Evolutionary conservation across 1,139 yeast genomes (phyloP).

Genomic region (Scheffersomyces segobiensis): DNA sequence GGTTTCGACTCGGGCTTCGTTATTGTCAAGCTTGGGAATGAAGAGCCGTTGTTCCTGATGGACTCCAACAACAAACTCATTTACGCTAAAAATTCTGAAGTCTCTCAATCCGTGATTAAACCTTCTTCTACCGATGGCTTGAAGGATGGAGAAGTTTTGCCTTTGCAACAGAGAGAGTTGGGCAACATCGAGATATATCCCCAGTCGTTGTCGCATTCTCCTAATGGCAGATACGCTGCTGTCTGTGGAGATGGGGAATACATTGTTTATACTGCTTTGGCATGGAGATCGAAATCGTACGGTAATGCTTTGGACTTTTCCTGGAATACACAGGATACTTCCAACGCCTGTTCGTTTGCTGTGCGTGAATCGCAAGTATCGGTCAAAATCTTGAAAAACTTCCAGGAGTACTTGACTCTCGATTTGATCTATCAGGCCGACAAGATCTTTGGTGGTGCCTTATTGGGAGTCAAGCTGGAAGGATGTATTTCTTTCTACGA

Average conservation of each 20-base stretch:
- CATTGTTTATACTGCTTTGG: slow-evolving; percentile 92
- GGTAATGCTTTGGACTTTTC: slow-evolving; percentile 90
- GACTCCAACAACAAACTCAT: slow-evolving; percentile 89
- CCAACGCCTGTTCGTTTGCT: slow-evolving; percentile 76
- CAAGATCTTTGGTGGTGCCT: slow-evolving; percentile 81
- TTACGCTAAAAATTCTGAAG: slow-evolving; percentile 90
- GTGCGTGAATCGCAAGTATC: slow-evolving; percentile 68
- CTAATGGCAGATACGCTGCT: slow-evolving; percentile 95
- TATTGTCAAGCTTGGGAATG: slow-evolving; percentile 85
- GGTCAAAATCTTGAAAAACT: slow-evolving; percentile 77
- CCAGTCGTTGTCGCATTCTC: slow-evolving; percentile 82
- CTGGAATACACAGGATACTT: slow-evolving; percentile 80
- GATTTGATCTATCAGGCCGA: slow-evolving; percentile 76
- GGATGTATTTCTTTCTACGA: slow-evolving; percentile 87
- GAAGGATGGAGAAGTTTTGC: slow-evolving; percentile 79
- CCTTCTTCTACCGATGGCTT: slow-evolving; percentile 59
- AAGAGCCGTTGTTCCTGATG: slow-evolving; percentile 92
- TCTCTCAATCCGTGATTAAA: slow-evolving; percentile 79
- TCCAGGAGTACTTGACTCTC: slow-evolving; percentile 70
- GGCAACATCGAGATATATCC: slow-evolving; percentile 95
- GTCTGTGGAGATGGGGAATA: slow-evolving; percentile 98
- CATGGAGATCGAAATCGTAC: slow-evolving; percentile 95
- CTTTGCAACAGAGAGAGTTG: slow-evolving; percentile 80
- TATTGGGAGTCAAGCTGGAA: slow-evolving; percentile 78
- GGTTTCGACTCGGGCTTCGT: slow-evolving; percentile 96